Conservation (phyloP, 2,329 filamentous ascomycete genomes). For the Colletotrichum nymphaeae region DNA sequence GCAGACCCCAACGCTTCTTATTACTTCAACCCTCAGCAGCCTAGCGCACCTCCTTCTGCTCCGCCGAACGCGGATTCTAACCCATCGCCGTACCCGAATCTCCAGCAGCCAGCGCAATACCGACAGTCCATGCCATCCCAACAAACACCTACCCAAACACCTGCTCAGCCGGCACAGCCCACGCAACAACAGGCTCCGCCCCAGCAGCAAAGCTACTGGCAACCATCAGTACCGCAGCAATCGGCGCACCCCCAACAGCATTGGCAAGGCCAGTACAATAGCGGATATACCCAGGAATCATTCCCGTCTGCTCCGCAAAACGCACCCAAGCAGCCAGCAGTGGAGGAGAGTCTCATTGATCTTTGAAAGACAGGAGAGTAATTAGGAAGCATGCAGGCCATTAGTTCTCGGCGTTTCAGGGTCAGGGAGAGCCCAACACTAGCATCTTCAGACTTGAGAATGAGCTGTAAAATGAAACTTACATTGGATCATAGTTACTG, state of each 20-base stretch:
- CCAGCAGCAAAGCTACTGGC: constrained; percentile 47
- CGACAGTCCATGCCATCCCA: constrained; percentile 52
- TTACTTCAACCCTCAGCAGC: constrained; percentile 63
- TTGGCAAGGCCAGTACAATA: constrained; percentile 41
- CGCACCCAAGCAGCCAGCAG: constrained; percentile 65
- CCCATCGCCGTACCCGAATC: constrained; percentile 64
- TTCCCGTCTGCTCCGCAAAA: constrained; percentile 76
- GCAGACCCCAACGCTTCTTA: constrained; percentile 67
- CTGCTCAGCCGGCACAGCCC: constrained; percentile 51
- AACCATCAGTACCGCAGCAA: constrained; percentile 46
- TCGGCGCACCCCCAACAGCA: constrained; percentile 42
- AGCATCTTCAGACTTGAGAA: constrained; percentile 24
- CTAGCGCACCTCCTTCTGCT: constrained; percentile 43
- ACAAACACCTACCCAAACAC: constrained; percentile 43
- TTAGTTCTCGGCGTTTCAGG: constrained; percentile 29
- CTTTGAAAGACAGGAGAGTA: constrained; percentile 56
- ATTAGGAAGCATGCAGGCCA: constrained; percentile 20
- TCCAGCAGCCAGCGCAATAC: constrained; percentile 60
- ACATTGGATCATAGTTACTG: constrained; percentile 1
- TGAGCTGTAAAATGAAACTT: constrained; percentile 24
- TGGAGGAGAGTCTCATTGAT: constrained; percentile 86
- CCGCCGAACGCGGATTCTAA: constrained; percentile 52
- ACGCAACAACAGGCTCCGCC: constrained; percentile 39
- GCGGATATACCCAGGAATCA: constrained; percentile 67
- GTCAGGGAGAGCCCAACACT: constrained; percentile 12